Conservation (phyloP, 495 filamentous ascomycete genomes). For the Penicillium soppii region DNA sequence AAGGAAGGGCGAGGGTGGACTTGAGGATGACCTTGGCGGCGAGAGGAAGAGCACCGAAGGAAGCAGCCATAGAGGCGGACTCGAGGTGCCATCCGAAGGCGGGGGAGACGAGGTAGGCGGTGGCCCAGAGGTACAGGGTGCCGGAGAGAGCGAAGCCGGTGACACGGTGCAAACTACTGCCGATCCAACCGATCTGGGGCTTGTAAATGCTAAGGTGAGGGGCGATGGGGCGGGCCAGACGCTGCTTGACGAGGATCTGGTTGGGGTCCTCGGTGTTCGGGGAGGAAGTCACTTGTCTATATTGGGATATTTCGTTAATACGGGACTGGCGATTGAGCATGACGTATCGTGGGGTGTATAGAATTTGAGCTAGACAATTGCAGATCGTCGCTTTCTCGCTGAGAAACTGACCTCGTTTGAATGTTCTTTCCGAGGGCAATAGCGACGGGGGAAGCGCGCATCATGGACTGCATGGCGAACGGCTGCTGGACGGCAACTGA, state of each 20-base stretch:
- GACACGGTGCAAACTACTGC: constrained; percentile 73
- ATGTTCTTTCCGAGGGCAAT: constrained; percentile 47
- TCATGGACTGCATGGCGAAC: constrained; percentile 47
- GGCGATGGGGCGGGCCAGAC: constrained; percentile 76
- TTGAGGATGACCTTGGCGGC: constrained; percentile 72
- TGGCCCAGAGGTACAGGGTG: constrained; percentile 76
- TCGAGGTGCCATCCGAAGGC: constrained; percentile 83
- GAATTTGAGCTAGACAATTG: background rate
- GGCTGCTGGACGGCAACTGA: constrained; percentile 53
- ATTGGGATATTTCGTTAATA: constrained; percentile 13
- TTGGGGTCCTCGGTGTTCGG: constrained; percentile 57
- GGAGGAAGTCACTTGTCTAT: constrained; percentile 55
- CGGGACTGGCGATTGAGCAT: constrained; percentile 15
- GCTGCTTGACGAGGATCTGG: constrained; percentile 80
- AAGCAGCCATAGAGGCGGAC: constrained; percentile 71
- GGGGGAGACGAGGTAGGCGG: constrained; percentile 81
- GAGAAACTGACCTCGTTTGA: constrained; percentile 53
- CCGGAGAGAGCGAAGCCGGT: constrained; percentile 72
- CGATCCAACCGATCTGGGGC: constrained; percentile 83
- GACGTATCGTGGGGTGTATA: constrained; percentile 25
- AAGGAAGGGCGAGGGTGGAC: constrained; percentile 70
- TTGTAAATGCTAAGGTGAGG: constrained; percentile 91
- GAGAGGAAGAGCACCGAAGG: constrained; percentile 71
- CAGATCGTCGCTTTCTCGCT: background rate
- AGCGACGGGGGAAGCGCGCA: constrained; percentile 50